phyloP scores from a whole-genome alignment of 2,329 filamentous ascomycete genomes.

The Sarocladium brachiariae region DNA sequence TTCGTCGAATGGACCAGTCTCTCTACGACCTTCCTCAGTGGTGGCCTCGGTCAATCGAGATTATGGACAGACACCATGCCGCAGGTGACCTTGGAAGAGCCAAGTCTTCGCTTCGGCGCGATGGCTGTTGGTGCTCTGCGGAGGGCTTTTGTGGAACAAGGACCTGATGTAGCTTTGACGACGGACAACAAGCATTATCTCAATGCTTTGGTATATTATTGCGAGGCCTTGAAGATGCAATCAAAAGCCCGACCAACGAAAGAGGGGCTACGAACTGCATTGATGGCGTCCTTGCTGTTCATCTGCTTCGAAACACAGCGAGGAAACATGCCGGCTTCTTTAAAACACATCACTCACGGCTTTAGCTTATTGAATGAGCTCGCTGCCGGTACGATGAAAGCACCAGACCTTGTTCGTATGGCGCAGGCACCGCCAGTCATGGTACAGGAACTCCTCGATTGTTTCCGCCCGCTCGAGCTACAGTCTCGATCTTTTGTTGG shows the following conservation, averaged over 20 bases:
- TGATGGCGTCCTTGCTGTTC: conserved; percentile 33
- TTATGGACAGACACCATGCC: conserved; percentile 35
- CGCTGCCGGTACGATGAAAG: conserved; percentile 27
- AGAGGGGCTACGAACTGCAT: conserved; percentile 30
- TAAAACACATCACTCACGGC: conserved; percentile 33
- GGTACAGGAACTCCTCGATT: conserved; percentile 32
- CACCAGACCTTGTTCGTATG: conserved; percentile 29
- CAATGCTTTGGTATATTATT: conserved; percentile 34
- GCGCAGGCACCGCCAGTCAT: conserved; percentile 28
- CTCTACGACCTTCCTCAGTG: conserved; percentile 28
- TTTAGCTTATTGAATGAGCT: conserved; percentile 34
- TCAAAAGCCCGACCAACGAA: conserved; percentile 28
- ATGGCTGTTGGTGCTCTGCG: conserved; percentile 34
- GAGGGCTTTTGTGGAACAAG: conserved; percentile 23
- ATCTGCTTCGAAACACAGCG: conserved; percentile 35
- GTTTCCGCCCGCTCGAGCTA: conserved; percentile 31
- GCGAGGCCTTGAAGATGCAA: conserved; percentile 33
- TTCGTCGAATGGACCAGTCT: conserved; percentile 31
- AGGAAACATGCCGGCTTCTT: conserved; percentile 31
- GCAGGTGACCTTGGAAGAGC: conserved; percentile 30
- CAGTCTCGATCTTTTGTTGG: conserved; percentile 33
- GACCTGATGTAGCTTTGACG: conserved; percentile 16
- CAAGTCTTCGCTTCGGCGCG: conserved; percentile 30
- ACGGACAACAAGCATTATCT: conserved; percentile 30
- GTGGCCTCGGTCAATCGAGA: conserved; percentile 24